Conservation (phyloP, 2,329 filamentous ascomycete species). For the Leptographium galeiforme region DNA sequence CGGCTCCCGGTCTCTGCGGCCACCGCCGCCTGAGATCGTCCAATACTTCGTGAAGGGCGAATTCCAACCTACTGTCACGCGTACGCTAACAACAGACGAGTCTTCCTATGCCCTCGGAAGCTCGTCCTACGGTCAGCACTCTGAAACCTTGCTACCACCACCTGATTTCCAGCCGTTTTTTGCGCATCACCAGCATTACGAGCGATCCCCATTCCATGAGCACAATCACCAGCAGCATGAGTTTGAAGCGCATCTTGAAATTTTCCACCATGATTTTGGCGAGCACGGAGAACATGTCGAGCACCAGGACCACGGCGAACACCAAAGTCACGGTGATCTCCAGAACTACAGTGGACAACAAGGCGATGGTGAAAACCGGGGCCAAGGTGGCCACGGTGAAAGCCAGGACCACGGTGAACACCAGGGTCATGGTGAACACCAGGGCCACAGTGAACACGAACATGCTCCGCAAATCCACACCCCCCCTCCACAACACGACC, state of each 20-base stretch:
- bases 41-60: slow-evolving; percentile 43
- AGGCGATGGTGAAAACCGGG: neutral
- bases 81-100: slow-evolving; percentile 20
- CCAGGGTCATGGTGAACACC: slow-evolving; percentile 3
- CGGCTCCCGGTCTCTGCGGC: neutral
- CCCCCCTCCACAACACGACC: neutral
- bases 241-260: neutral
- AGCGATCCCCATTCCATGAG: neutral
- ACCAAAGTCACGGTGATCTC: too few species aligned
- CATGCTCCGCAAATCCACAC: neutral
- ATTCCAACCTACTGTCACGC: slow-evolving; percentile 24
- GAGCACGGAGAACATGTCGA: slow-evolving; percentile 8
- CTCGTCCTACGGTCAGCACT: slow-evolving; percentile 17
- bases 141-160: slow-evolving; percentile 13
- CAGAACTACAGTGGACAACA: too few species aligned
- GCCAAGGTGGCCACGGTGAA: neutral
- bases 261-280: slow-evolving; percentile 8
- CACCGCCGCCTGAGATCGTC: slow-evolving; percentile 23
- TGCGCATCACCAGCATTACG: slow-evolving; percentile 12
- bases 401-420: neutral
- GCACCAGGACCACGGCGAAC: slow-evolving; percentile 1
- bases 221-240: neutral
- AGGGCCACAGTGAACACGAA: slow-evolving; percentile 6
- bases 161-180: slow-evolving; percentile 11
- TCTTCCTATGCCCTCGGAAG: slow-evolving; percentile 15